These are phyloP conservation scores for Sapria himalayana DNA, from an alignment of 345 rosid genomes.

Conservation along the genomic window DNA sequence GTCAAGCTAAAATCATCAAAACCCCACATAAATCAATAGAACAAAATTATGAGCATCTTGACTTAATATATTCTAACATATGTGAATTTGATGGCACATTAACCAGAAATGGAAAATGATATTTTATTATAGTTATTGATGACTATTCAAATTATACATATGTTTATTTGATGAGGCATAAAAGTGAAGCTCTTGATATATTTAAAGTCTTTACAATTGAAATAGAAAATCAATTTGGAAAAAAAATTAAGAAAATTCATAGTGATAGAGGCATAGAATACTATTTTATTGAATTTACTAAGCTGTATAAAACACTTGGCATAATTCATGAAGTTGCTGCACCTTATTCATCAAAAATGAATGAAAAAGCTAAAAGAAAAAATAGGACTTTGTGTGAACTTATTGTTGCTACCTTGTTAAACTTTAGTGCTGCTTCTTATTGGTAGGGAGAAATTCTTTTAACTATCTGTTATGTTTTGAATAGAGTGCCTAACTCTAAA, in stretches of 20 bases:
- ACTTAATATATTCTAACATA: neutral
- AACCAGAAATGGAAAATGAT: neutral
- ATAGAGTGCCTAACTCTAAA: neutral
- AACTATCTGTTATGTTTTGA: neutral
- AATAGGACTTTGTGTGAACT: neutral
- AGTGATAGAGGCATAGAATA: constrained; percentile 1
- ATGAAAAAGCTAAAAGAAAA: neutral
- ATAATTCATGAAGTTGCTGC: neutral
- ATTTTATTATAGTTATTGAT: too few relatives aligned
- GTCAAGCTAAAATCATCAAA: constrained; percentile 1
- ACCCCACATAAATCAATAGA: neutral
- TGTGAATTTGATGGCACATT: neutral
- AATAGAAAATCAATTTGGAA: neutral
- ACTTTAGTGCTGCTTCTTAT: constrained; percentile 1
- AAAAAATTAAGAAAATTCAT: neutral
- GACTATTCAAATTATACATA: neutral
- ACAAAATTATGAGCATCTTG: neutral
- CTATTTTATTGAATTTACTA: neutral
- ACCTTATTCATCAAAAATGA: constrained; percentile 1
- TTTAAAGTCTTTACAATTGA: neutral
- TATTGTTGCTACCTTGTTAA: neutral
- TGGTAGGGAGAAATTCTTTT: constrained; percentile 1
- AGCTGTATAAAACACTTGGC: neutral
- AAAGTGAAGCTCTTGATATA: neutral
- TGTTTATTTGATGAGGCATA: neutral